Base-by-base conservation (phyloP, 2,329 filamentous ascomycete genomes). In the Pseudofabraea citricarpa region DNA sequence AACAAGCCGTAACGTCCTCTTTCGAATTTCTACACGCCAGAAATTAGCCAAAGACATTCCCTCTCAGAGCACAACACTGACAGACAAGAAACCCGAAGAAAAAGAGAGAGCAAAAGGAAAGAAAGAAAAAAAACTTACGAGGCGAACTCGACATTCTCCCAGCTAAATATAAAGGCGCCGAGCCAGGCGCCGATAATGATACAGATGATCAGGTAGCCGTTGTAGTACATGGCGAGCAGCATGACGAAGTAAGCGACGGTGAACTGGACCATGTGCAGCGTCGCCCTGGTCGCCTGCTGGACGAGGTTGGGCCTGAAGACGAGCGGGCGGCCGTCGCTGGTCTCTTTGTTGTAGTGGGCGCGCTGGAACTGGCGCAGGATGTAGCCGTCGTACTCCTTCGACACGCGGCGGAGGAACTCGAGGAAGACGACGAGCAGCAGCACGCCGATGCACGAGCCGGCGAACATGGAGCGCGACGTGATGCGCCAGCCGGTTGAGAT, bases 211-310 rank as follows among this genome's bases (percentile, higher is more conserved):
- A 93, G 74, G 64, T 88, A 93, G 8, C 82, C 79, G 53, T 79
- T 80, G 65, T 74, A 81, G 60, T 79, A 79, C 73, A 79, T 78
- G 50, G 73, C 73, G n/a, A 59, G 65, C 67, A 85, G 65, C 87
- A 93, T 91, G 56, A 91, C 64, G 53, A 91, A 80, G 61, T 91
- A 93, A 2, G 85, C 86, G 2, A 89, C 74, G 0, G 79, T 80
- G 56, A 91, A 88, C 52, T 87, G 84, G 4, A 79, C 44, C 66
- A 81, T 80, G 54, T 90, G 85, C 16, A 91, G 61, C 4, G 81
- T 49, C 0, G 86, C 81, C 6, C 86, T 75, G 4, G 85, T 59
- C 0, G 74, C 66, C 58, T 91, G 87, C 62, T 91, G 81, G 19
- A 75, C 54, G 1, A 83, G 29, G 9, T 68, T 84, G 0, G 85